Evolutionary conservation across 2,329 filamentous ascomycete species (phyloP).

Genomic region (Sporothrix brasiliensis): DNA sequence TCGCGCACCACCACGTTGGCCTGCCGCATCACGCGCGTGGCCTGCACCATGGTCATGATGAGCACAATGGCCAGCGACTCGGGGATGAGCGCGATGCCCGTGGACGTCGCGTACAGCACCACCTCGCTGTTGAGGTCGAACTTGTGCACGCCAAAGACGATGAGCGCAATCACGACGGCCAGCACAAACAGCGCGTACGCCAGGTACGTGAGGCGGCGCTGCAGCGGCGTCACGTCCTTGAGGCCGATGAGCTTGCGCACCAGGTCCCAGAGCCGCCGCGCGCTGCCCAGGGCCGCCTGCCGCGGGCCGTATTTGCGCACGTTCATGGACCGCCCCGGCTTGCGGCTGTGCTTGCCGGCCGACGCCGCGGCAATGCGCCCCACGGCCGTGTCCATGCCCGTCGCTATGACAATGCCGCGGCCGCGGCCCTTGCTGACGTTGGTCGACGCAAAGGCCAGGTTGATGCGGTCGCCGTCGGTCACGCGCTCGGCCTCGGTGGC

Average conservation of each 20-base stretch:
- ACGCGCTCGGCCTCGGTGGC: slow-evolving; percentile 54
- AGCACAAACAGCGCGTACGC: slow-evolving; percentile 78
- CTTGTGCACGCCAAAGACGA: slow-evolving; percentile 63
- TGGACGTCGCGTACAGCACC: slow-evolving; percentile 63
- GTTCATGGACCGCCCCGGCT: slow-evolving; percentile 51
- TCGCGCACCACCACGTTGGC: slow-evolving; percentile 68
- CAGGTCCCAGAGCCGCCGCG: slow-evolving; percentile 48
- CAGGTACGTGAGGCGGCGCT: slow-evolving; percentile 83
- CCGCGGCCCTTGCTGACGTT: slow-evolving; percentile 73
- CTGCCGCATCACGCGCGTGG: slow-evolving; percentile 65
- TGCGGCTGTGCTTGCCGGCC: slow-evolving; percentile 53
- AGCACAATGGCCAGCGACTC: slow-evolving; percentile 70
- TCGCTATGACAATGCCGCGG: slow-evolving; percentile 71
- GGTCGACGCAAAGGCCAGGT: slow-evolving; percentile 75
- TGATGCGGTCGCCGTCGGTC: slow-evolving; percentile 71
- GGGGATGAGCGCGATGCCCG: slow-evolving; percentile 65
- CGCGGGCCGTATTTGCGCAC: slow-evolving; percentile 48
- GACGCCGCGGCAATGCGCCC: slow-evolving; percentile 73
- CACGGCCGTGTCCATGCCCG: slow-evolving; percentile 75
- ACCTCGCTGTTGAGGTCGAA: slow-evolving; percentile 60
- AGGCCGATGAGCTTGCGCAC: slow-evolving; percentile 58
- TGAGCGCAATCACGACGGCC: slow-evolving; percentile 62
- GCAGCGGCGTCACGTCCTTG: slow-evolving; percentile 74
- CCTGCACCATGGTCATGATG: slow-evolving; percentile 71
- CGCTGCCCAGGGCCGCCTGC: slow-evolving; percentile 47